Conservation (phyloP, 331 rosid species). For the Acacia concinna region DNA sequence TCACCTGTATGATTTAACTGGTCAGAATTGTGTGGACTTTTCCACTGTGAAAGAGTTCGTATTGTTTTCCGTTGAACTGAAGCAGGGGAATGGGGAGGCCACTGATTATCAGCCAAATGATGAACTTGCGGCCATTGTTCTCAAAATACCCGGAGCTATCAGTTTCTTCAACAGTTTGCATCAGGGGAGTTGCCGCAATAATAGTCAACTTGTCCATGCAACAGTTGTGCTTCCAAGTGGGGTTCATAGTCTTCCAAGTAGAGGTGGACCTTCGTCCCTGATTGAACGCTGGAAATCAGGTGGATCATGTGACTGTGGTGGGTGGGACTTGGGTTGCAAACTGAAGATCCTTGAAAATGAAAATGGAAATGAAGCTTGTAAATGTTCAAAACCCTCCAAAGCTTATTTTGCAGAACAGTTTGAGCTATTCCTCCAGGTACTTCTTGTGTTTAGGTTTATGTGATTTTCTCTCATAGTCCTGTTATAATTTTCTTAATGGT, state of each 20-base stretch:
- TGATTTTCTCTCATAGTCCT: neutral
- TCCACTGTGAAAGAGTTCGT: constrained; percentile 65
- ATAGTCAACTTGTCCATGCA: constrained; percentile 39
- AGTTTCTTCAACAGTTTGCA: constrained; percentile 30
- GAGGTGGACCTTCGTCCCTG: constrained; percentile 94
- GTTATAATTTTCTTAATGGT: neutral
- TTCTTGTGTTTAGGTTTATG: constrained; percentile 26
- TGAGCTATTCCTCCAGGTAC: constrained; percentile 82
- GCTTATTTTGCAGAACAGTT: constrained; percentile 44
- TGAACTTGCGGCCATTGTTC: constrained; percentile 89
- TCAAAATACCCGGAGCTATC: constrained; percentile 55
- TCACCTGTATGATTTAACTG: constrained; percentile 41
- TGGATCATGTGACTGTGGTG: constrained; percentile 97
- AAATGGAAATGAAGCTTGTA: constrained; percentile 44
- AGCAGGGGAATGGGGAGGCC: constrained; percentile 58
- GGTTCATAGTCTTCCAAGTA: constrained; percentile 84
- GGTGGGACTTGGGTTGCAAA: constrained; percentile 98
- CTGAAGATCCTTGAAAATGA: constrained; percentile 59
- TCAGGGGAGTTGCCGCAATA: constrained; percentile 30
- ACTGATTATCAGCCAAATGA: constrained; percentile 70
- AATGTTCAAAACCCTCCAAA: constrained; percentile 46
- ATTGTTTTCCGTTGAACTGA: constrained; percentile 67
- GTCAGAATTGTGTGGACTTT: constrained; percentile 34
- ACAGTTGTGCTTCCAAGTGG: constrained; percentile 93
- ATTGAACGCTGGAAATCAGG: constrained; percentile 96